Evolutionary conservation across 257 asterid genomes (phyloP).

Genomic region (Capsicum chinense): DNA sequence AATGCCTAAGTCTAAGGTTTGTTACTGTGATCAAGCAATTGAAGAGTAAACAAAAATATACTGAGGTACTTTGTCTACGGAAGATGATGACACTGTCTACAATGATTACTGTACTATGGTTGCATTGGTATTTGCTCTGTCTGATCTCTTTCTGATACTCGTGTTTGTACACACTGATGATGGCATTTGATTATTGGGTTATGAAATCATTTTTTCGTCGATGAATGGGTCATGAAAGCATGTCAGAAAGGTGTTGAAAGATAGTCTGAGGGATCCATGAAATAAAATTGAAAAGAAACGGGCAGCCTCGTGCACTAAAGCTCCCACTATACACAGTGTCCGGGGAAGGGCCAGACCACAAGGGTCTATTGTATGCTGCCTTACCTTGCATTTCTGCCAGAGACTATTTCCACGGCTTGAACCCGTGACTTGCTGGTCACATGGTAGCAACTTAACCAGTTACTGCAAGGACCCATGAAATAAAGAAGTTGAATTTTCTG

Average conservation of each 20-base stretch:
- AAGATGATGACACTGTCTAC: background rate
- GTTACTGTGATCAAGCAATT: background rate
- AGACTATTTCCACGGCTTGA: too few relatives aligned
- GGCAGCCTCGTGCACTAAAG: too few relatives aligned
- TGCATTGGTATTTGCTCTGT: background rate
- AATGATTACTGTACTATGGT: background rate
- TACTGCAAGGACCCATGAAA: background rate
- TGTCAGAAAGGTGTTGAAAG: background rate
- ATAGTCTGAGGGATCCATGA: background rate
- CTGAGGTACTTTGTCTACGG: background rate
- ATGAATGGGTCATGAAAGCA: background rate
- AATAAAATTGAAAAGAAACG: too few relatives aligned
- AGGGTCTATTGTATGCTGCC: too few relatives aligned
- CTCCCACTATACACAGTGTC: too few relatives aligned
- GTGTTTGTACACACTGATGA: too few relatives aligned
- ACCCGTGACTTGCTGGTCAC: too few relatives aligned
- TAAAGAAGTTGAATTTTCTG: background rate
- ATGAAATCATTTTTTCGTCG: background rate
- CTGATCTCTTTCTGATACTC: too few relatives aligned
- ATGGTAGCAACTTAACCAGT: too few relatives aligned
- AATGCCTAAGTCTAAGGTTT: background rate
- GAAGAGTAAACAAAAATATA: slow-evolving; percentile 1
- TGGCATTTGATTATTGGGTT: background rate
- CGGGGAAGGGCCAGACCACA: too few relatives aligned
- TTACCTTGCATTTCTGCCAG: too few relatives aligned